Evolutionary conservation across 2,329 filamentous ascomycete genomes (phyloP).

Genomic region (Ilyonectria destructans): DNA sequence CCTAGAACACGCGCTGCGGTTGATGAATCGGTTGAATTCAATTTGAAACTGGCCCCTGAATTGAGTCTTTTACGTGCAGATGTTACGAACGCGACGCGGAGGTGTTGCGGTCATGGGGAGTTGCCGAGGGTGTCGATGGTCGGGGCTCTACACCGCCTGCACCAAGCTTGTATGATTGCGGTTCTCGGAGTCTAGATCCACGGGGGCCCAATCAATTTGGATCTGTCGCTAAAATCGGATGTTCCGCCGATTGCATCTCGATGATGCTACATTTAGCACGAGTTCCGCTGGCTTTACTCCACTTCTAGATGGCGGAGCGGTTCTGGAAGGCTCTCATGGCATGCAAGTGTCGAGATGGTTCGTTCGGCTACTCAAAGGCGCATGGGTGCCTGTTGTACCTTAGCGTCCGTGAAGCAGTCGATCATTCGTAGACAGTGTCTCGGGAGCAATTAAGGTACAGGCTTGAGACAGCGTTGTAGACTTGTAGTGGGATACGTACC

Average conservation of each 20-base stretch:
- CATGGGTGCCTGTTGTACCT: constrained; percentile 2
- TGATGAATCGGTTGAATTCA: not conserved
- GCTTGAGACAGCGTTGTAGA: not conserved
- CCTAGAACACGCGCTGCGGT: constrained; percentile 1
- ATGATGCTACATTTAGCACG: not conserved
- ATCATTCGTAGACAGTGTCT: constrained; percentile 2
- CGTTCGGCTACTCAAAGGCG: constrained; percentile 5
- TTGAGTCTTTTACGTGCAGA: not conserved
- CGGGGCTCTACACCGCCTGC: no score
- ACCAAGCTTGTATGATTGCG: no score
- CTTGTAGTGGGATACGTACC: not conserved
- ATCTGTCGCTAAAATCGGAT: not conserved
- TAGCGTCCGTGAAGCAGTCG: not conserved
- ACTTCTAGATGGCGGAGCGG: not conserved
- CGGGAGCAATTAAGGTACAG: not conserved
- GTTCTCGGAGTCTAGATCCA: no score
- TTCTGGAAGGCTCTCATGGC: not conserved
- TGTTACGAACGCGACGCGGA: not conserved
- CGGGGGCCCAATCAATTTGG: no score
- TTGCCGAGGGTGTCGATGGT: no score
- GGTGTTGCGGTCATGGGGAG: not conserved
- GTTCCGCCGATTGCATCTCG: not conserved
- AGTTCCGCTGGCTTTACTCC: not conserved
- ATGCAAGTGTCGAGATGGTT: not conserved
- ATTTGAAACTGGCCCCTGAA: constrained; percentile 2